Evolutionary conservation across 306 rosid genomes (phyloP).

Genomic region (Betula pendula): DNA sequence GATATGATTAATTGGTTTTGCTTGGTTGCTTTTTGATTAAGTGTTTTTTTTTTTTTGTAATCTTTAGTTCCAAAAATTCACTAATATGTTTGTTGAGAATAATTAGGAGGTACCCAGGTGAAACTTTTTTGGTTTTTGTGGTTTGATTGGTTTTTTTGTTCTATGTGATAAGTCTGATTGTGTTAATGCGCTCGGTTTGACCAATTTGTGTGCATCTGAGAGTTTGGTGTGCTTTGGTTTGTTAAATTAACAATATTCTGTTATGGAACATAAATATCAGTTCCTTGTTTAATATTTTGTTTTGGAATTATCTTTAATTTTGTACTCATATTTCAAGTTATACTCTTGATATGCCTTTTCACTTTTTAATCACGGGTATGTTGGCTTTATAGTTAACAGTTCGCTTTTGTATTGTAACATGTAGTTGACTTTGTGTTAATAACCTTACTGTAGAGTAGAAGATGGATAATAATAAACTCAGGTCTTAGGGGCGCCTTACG

Average conservation of each 20-base stretch:
- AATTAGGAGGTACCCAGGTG: not conserved
- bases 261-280: not conserved
- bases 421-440: not conserved
- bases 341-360: not conserved
- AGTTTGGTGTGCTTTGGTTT: not conserved
- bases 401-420: slow-evolving; percentile 1
- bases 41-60: not conserved
- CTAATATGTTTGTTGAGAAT: not conserved
- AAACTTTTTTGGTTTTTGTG: not conserved
- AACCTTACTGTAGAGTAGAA: not conserved
- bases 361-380: not conserved
- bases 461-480: not conserved
- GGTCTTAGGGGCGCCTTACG: too few relatives aligned
- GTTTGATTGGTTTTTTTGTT: not conserved
- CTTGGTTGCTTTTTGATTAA: not conserved
- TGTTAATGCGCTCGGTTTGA: not conserved
- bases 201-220: not conserved
- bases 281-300: not conserved
- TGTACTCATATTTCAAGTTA: not conserved
- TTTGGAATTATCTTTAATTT: not conserved
- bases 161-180: not conserved
- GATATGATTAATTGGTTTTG: not conserved
- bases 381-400: not conserved
- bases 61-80: slow-evolving; percentile 1
- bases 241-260: not conserved